Conservation (phyloP, 2,329 filamentous ascomycete species). For the Aaosphaeria arxii region DNA sequence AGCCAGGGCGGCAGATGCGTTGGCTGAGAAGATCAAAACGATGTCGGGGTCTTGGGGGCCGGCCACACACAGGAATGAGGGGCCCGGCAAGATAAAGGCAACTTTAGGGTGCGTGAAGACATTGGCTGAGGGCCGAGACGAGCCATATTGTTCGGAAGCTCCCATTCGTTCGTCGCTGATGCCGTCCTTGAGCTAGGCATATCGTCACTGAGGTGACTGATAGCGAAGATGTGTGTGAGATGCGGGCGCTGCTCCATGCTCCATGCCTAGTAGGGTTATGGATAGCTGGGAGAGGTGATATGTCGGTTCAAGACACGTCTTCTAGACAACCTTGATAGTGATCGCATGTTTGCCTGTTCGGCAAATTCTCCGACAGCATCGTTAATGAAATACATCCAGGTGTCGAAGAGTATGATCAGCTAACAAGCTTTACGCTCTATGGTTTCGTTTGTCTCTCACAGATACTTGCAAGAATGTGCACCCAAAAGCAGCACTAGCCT, state of each 20-base stretch:
- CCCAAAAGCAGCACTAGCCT: too few species aligned
- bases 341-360: constrained; percentile 1
- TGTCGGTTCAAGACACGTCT: background rate
- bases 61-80: constrained; percentile 1
- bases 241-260: background rate
- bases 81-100: background rate
- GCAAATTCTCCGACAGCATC: constrained; percentile 8
- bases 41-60: constrained; percentile 2
- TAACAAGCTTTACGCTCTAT: too few species aligned
- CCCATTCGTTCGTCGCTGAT: constrained; percentile 6
- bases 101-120: background rate
- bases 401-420: too few species aligned
- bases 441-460: too few species aligned
- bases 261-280: background rate
- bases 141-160: constrained; percentile 7
- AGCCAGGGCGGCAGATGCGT: constrained; percentile 1
- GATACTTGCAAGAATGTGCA: too few species aligned
- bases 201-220: constrained; percentile 2
- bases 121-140: constrained; percentile 5
- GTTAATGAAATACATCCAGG: too few species aligned
- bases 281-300: background rate
- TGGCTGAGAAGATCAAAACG: constrained; percentile 1
- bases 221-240: background rate
- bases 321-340: background rate
- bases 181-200: constrained; percentile 1